Conservation (phyloP, 2,329 filamentous ascomycete species). For the Cercospora janseana region DNA sequence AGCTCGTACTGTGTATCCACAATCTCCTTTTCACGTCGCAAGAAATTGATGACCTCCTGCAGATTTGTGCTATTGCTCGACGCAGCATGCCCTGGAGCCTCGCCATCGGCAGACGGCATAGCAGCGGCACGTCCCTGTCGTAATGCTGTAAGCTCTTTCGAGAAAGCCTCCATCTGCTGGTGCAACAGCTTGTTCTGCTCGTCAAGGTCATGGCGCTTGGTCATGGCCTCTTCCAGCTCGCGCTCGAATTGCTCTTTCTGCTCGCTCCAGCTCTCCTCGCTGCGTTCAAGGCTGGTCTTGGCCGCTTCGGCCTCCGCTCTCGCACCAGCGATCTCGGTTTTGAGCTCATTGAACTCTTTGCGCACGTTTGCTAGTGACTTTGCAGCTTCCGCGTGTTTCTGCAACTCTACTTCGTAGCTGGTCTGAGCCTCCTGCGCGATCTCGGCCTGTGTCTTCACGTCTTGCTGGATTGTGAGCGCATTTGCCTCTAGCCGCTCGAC, state of each 20-base stretch:
- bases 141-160: conserved; percentile 70
- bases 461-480: conserved; percentile 81
- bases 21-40: conserved; percentile 95
- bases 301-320: conserved; percentile 83
- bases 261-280: conserved; percentile 84
- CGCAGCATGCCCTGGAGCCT: conserved; percentile 18
- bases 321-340: conserved; percentile 71
- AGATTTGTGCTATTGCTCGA: conserved; percentile 63
- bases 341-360: conserved; percentile 75
- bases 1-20: conserved; percentile 94
- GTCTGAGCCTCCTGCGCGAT: conserved; percentile 92
- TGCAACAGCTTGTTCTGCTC: conserved; percentile 90
- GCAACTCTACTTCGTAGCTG: conserved; percentile 89
- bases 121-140: conserved; percentile 68
- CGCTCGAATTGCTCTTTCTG: conserved; percentile 76
- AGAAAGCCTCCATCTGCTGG: conserved; percentile 78
- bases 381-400: conserved; percentile 94
- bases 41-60: conserved; percentile 85
- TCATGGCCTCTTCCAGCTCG: conserved; percentile 75
- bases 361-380: conserved; percentile 77
- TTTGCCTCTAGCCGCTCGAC: conserved; percentile 76
- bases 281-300: conserved; percentile 73
- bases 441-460: conserved; percentile 87
- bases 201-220: conserved; percentile 77
- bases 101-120: conserved; percentile 53